Conservation (phyloP, 2,329 filamentous ascomycete species). For the Dryadomyces quercus-mongolicae region DNA sequence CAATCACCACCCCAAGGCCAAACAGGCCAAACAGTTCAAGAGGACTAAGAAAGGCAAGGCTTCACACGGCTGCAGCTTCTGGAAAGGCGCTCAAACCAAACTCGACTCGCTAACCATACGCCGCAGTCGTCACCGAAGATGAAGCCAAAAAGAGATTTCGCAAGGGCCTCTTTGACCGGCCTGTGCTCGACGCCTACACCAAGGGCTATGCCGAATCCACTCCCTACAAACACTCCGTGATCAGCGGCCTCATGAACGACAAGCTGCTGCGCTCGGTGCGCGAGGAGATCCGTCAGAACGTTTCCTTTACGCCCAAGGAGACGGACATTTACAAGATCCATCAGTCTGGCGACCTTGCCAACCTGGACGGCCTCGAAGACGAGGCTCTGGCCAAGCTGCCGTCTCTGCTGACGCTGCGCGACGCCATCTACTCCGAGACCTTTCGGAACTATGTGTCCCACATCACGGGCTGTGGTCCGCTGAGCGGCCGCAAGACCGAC, state of each 20-base stretch:
- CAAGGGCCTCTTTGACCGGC: conserved; percentile 50
- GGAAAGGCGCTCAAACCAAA: not conserved
- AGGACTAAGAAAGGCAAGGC: not conserved
- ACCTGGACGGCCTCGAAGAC: conserved; percentile 86
- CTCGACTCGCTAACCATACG: not conserved
- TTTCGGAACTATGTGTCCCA: conserved; percentile 83
- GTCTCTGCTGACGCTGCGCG: conserved; percentile 80
- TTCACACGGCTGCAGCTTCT: not conserved
- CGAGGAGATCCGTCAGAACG: conserved; percentile 75
- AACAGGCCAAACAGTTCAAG: not conserved
- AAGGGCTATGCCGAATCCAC: conserved; percentile 49
- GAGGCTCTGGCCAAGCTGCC: conserved; percentile 75
- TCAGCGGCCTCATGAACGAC: conserved; percentile 68
- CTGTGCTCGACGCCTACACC: conserved; percentile 47
- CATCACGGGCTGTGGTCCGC: conserved; percentile 73
- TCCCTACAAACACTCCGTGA: conserved; percentile 88
- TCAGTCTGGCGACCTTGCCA: conserved; percentile 94
- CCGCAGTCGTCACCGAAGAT: conserved; percentile 31
- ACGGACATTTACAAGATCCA: conserved; percentile 99
- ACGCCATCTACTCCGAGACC: conserved; percentile 80
- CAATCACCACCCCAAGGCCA: not conserved
- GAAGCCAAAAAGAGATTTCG: conserved; percentile 50
- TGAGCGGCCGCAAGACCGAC: conserved; percentile 91
- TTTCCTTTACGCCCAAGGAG: conserved; percentile 95
- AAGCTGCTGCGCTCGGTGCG: conserved; percentile 75